Evolutionary conservation across 805 yeast species (phyloP), one percentile per base, ranked within the genome.

Genomic region (Starmerella vitae): DNA sequence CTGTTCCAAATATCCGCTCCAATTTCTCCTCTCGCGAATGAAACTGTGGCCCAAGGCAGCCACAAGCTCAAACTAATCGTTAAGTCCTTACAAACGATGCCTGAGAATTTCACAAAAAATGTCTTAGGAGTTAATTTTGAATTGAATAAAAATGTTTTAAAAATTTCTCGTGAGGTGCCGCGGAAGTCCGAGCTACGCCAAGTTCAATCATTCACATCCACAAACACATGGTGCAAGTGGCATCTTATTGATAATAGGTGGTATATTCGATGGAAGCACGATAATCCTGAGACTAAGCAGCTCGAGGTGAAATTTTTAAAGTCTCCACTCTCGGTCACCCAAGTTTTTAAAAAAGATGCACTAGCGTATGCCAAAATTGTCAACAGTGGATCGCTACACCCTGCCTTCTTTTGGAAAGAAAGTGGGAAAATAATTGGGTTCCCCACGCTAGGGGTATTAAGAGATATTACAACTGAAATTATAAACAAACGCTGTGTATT

Each of bases 341-440:
- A 3, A n/a, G n/a, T n/a, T n/a, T n/a, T n/a, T n/a, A n/a, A n/a
- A n/a, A n/a, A n/a, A n/a, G n/a, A n/a, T n/a, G n/a, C n/a, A n/a
- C n/a, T n/a, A n/a, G n/a, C n/a, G n/a, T n/a, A n/a, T n/a, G n/a
- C n/a, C n/a, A n/a, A n/a, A n/a, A n/a, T n/a, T n/a, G n/a, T n/a
- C n/a, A n/a, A n/a, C n/a, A n/a, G n/a, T n/a, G n/a, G n/a, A n/a
- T n/a, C n/a, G n/a, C n/a, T n/a, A n/a, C n/a, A n/a, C n/a, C n/a
- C n/a, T n/a, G n/a, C n/a, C n/a, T n/a, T n/a, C n/a, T n/a, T n/a
- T n/a, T n/a, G n/a, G n/a, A n/a, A n/a, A n/a, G n/a, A n/a, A n/a
- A n/a, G n/a, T n/a, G n/a, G n/a, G n/a, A n/a, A n/a, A n/a, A 21
- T 43, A 3, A 42, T 50, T 24, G 54, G 54, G 18, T 48, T 44